Conservation (phyloP, 1,284 basidiomycete species). For the Cutaneotrichosporon sp. region DNA sequence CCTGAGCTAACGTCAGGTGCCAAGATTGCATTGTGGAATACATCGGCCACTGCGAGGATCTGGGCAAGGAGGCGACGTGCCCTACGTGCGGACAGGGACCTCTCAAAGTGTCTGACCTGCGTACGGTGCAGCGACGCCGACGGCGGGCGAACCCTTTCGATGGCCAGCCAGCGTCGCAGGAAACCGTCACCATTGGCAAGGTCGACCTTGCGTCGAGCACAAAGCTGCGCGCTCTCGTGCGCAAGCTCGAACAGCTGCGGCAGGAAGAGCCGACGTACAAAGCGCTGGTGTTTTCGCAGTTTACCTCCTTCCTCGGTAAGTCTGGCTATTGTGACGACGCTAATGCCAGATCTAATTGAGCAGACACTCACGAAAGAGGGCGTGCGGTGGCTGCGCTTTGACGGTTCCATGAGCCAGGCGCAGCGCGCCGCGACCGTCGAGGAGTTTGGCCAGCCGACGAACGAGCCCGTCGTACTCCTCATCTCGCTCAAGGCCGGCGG, state of each 20-base stretch:
- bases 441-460: constrained; percentile 63
- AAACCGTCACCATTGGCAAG: constrained; percentile 56
- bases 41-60: constrained; percentile 45
- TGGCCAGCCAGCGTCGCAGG: constrained; percentile 16
- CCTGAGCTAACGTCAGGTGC: constrained; percentile 31
- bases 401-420: constrained; percentile 86
- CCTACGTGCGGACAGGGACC: constrained; percentile 45
- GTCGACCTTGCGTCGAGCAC: constrained; percentile 85
- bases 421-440: constrained; percentile 70
- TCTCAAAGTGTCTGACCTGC: constrained; percentile 28
- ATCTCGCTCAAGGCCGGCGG: constrained; percentile 91
- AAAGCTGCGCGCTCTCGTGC: constrained; percentile 49
- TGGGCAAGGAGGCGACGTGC: constrained; percentile 40
- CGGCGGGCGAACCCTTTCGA: constrained; percentile 41
- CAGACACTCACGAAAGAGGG: constrained; percentile 66
- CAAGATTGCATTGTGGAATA: constrained; percentile 47
- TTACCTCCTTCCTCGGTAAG: constrained; percentile 58
- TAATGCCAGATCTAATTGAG: constrained; percentile 62
- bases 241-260: constrained; percentile 38
- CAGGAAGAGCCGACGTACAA: constrained; percentile 65
- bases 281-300: constrained; percentile 81
- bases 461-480: constrained; percentile 71
- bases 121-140: constrained; percentile 38
- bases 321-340: neutral
- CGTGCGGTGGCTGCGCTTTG: constrained; percentile 75